phyloP scores from a whole-genome alignment of 2,329 filamentous ascomycete species.

The Aspergillus intermedius region DNA sequence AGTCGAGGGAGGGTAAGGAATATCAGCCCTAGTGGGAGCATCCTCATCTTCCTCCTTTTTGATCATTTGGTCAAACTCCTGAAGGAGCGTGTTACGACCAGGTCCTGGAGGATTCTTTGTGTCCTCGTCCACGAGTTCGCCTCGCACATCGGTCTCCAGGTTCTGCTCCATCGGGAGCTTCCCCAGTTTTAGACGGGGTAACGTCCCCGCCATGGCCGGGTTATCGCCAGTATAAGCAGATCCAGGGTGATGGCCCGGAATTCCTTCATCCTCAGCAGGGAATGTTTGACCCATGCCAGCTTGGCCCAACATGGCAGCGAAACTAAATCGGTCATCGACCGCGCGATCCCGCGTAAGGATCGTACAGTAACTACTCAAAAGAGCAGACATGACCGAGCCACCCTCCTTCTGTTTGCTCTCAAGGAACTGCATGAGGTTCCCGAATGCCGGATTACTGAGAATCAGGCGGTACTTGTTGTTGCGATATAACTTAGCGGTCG shows the following conservation, averaged over 20 bases:
- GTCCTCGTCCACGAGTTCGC: slow-evolving; percentile 81
- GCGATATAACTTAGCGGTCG: slow-evolving; percentile 71
- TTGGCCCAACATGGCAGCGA: slow-evolving; percentile 53
- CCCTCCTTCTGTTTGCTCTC: slow-evolving; percentile 80
- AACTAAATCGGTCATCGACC: slow-evolving; percentile 52
- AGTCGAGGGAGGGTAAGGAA: slow-evolving; percentile 81
- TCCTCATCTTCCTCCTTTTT: slow-evolving; percentile 89
- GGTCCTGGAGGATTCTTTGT: slow-evolving; percentile 62
- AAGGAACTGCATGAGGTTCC: slow-evolving; percentile 77
- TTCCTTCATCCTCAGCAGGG: slow-evolving; percentile 61
- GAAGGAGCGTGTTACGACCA: slow-evolving; percentile 67
- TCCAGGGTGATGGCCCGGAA: slow-evolving; percentile 60
- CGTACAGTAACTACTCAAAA: slow-evolving; percentile 59
- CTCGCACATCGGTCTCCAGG: slow-evolving; percentile 75
- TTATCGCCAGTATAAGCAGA: slow-evolving; percentile 56
- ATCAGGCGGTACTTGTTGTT: slow-evolving; percentile 85
- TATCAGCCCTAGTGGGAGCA: slow-evolving; percentile 66
- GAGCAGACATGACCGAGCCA: slow-evolving; percentile 67
- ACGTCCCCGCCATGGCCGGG: slow-evolving; percentile 49
- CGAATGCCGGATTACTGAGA: slow-evolving; percentile 77
- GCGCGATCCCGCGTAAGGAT: slow-evolving; percentile 55
- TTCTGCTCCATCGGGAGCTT: slow-evolving; percentile 77
- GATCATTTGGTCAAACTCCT: slow-evolving; percentile 79
- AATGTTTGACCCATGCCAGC: slow-evolving; percentile 50
- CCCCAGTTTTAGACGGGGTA: slow-evolving; percentile 66